Evolutionary conservation across 75 land plant species (phyloP).

Genomic region (Chamaecyparis obtusa): DNA sequence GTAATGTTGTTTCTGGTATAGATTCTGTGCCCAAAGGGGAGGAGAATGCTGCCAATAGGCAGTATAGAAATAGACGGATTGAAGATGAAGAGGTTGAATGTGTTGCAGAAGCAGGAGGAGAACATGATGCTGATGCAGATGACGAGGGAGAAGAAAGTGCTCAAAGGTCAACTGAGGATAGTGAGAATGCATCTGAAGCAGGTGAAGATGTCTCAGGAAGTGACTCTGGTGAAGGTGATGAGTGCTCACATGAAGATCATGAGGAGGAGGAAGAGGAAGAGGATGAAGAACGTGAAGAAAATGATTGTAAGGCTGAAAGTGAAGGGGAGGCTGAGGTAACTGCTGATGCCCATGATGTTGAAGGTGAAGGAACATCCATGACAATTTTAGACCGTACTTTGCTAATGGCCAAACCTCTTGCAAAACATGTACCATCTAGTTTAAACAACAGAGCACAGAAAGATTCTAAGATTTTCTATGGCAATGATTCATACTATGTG

Average conservation of each 20-base stretch:
- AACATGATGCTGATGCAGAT: conserved; percentile 68
- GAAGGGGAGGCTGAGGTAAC: conserved; percentile 92
- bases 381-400: conserved; percentile 58
- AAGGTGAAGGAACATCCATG: conserved; percentile 59
- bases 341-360: conserved; percentile 75
- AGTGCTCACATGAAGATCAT: conserved; percentile 66
- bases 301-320: conserved; percentile 82
- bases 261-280: conserved; percentile 80
- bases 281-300: conserved; percentile 66
- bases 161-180: conserved; percentile 75
- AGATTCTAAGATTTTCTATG: conserved; percentile 67
- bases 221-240: conserved; percentile 84
- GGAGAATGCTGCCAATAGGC: conserved; percentile 35
- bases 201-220: conserved; percentile 75
- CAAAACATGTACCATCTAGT: conserved; percentile 48
- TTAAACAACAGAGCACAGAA: conserved; percentile 27
- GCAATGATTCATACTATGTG: conserved; percentile 83
- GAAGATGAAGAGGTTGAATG: conserved; percentile 43
- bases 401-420: conserved; percentile 72
- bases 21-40: conserved; percentile 21
- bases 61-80: conserved; percentile 25
- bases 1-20: conserved; percentile 8
- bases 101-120: conserved; percentile 44
- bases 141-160: conserved; percentile 88
- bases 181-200: conserved; percentile 83